These are phyloP conservation scores for Aciculoconidium aculeatum DNA, from an alignment of 805 yeast genomes.

Conservation along the genomic window DNA sequence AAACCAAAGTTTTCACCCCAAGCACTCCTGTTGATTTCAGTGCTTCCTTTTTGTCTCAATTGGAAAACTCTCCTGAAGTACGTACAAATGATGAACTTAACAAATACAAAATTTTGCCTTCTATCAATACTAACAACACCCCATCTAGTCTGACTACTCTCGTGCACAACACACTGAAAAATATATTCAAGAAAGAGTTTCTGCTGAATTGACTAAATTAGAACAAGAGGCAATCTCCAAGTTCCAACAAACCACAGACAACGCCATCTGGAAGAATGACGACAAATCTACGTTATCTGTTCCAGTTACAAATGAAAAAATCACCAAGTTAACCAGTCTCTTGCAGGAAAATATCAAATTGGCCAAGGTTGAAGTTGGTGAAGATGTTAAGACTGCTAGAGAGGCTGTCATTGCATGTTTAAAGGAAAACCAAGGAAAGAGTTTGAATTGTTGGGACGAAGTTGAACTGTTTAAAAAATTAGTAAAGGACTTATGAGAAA, in stretches of 20 bases:
- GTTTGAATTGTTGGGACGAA: constrained; percentile 79
- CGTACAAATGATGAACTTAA: constrained; percentile 11
- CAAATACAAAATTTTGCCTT: no score
- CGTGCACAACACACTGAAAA: constrained; percentile 65
- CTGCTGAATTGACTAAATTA: constrained; percentile 48
- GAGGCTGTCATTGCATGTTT: constrained; percentile 52
- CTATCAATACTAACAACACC: constrained; percentile 7
- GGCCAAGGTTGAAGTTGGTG: constrained; percentile 27
- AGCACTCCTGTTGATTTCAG: constrained; percentile 63
- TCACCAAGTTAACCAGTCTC: constrained; percentile 26
- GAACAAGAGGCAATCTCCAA: constrained; percentile 46
- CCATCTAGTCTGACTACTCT: constrained; percentile 51
- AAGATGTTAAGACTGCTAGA: constrained; percentile 43
- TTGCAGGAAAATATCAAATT: constrained; percentile 31
- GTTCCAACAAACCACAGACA: constrained; percentile 46
- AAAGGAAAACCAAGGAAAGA: constrained; percentile 53
- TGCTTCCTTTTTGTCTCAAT: constrained; percentile 55
- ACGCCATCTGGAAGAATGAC: constrained; percentile 31
- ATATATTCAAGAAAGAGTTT: constrained; percentile 60
- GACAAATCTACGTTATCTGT: constrained; percentile 25
- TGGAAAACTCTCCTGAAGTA: constrained; percentile 55
- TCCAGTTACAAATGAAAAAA: constrained; percentile 35
- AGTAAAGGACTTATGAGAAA: constrained; percentile 39
- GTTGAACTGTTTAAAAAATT: constrained; percentile 62
- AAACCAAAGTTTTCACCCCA: constrained; percentile 62